A percentile compares a stretch with the other conserved stretches of the same genome.
Evolutionary conservation across 331 rosid genomes (phyloP).

Genomic region (Ulmus americana): DNA sequence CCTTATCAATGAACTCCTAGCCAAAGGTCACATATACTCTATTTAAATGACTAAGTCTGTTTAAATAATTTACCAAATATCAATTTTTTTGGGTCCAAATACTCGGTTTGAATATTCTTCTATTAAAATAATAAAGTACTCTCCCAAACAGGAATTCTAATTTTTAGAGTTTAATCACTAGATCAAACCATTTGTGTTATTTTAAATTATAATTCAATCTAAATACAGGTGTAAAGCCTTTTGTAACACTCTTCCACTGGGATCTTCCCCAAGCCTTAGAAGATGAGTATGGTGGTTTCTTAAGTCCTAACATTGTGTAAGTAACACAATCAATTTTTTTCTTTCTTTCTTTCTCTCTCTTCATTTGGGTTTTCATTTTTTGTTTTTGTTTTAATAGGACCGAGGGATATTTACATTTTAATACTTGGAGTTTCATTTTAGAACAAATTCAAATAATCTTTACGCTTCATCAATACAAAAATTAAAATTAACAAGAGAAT

Average conservation of each 20-base stretch:
- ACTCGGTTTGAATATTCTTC: background rate
- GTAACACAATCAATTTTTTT: background rate
- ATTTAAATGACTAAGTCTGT: background rate
- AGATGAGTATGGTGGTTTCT: constrained; percentile 33
- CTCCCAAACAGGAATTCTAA: background rate
- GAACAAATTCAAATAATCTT: background rate
- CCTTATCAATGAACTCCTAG: constrained; percentile 42
- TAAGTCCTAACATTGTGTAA: constrained; percentile 31
- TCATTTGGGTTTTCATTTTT: too few relatives aligned
- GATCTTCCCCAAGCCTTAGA: constrained; percentile 37
- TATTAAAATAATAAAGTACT: background rate
- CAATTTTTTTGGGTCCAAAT: background rate
- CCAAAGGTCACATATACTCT: constrained; percentile 26
- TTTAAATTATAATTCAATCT: background rate
- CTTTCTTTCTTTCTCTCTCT: too few relatives aligned
- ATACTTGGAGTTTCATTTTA: background rate
- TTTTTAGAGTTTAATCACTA: background rate
- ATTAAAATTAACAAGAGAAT: background rate
- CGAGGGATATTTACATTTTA: too few relatives aligned
- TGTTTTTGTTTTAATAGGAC: too few relatives aligned
- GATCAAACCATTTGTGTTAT: background rate
- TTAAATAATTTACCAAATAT: background rate
- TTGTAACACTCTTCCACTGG: constrained; percentile 37
- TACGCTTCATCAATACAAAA: background rate
- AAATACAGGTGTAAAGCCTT: constrained; percentile 26